Evolutionary conservation across 139 green algal species (phyloP).

Genomic region (Mesotaenium endlicherianum): DNA sequence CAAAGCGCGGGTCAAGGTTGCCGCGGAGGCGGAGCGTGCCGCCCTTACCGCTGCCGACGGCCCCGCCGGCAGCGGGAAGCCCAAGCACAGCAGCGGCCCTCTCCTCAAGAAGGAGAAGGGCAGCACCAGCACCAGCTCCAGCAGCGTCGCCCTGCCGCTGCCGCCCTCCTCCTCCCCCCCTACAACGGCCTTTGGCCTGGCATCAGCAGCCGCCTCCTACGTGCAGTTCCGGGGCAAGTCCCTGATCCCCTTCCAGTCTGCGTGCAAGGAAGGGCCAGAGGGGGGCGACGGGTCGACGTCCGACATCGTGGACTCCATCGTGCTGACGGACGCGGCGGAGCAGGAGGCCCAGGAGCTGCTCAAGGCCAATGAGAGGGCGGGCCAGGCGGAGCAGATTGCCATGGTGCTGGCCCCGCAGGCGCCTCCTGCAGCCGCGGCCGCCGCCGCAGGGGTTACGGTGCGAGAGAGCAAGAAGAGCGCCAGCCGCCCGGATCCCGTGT

Average conservation of each 20-base stretch:
- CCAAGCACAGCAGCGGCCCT: not conserved
- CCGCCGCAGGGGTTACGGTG: not conserved
- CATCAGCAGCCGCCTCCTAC: slow-evolving; percentile 1
- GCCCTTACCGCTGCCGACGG: not conserved
- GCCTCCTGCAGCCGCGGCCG: not conserved
- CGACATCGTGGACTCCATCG: not conserved
- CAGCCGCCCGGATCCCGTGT: not conserved
- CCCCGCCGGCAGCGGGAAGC: not conserved
- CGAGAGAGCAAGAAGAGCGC: not conserved
- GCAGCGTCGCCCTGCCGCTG: not conserved
- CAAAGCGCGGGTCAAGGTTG: not conserved
- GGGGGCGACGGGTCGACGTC: too few relatives aligned
- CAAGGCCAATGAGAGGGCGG: not conserved
- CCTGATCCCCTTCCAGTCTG: too few relatives aligned
- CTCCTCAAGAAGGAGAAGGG: not conserved
- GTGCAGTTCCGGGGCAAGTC: too few relatives aligned
- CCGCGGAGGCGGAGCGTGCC: not conserved
- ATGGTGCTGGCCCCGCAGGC: not conserved
- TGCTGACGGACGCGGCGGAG: not conserved
- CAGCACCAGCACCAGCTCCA: too few relatives aligned
- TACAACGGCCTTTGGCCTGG: not conserved
- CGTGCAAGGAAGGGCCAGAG: too few relatives aligned
- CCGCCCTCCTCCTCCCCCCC: not conserved
- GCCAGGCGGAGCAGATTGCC: not conserved
- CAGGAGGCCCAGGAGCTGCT: not conserved